These are phyloP conservation scores for Picochlorum sp. DNA, from an alignment of 139 green algal genomes.

Conservation along the genomic window DNA sequence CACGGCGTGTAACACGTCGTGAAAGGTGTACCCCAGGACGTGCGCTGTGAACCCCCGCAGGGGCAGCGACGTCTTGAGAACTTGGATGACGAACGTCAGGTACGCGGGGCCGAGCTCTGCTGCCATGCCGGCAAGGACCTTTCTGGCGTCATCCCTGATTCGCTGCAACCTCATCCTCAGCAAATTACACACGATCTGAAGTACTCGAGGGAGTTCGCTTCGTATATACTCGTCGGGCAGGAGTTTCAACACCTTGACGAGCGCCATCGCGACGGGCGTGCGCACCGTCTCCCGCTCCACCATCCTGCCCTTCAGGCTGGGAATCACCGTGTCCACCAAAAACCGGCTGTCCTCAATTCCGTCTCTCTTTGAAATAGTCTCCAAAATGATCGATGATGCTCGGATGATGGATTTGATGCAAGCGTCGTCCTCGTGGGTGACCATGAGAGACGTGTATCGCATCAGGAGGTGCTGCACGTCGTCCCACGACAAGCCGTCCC, in stretches of 20 bases:
- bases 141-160: conserved; percentile 64
- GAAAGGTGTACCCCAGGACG: conserved; percentile 79
- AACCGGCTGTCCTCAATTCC: conserved; percentile 2
- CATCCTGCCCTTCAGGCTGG: conserved; percentile 44
- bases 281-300: conserved; percentile 43
- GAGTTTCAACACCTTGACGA: conserved; percentile 72
- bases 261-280: conserved; percentile 63
- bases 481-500: conserved; percentile 49
- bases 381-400: conserved; percentile 63
- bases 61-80: conserved; percentile 47
- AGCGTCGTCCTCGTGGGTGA: conserved; percentile 13
- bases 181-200: conserved; percentile 63
- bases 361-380: conserved; percentile 18
- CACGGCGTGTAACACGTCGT: conserved; percentile 60
- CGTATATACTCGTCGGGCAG: conserved; percentile 54
- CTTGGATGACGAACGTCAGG: conserved; percentile 38
- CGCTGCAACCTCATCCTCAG: conserved; percentile 54
- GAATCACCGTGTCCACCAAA: conserved; percentile 37
- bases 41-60: conserved; percentile 71
- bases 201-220: conserved; percentile 50
- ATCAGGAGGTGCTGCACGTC: conserved; percentile 67
- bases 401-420: conserved; percentile 40
- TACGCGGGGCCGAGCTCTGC: conserved; percentile 67
- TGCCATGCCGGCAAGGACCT: conserved; percentile 59
- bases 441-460: conserved; percentile 46